Base-by-base conservation (phyloP, 352 stramenopile species). In the Phytophthora nicotianae region DNA sequence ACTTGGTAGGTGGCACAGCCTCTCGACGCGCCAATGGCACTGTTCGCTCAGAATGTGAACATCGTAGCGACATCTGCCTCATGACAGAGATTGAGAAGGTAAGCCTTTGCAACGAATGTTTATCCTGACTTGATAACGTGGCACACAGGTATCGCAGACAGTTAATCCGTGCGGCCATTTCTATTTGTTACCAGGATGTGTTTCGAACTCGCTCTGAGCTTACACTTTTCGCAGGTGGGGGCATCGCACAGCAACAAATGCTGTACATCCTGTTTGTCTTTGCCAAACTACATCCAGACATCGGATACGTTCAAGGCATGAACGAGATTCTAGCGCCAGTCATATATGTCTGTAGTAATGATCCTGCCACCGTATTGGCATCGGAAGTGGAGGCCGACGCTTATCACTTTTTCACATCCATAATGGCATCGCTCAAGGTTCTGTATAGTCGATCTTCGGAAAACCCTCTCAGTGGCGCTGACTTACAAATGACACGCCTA, bases 241-340 rank as follows among this genome's bases (percentile, higher is more conserved):
- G 74, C 8, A 81, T 84, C 27, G 70, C 72, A 4, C 73, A 86
- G 49, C 76, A 92, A 49, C 81, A 81, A 61, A 91, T 94, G 78
- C 62, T 87, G 16, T 76, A 74, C 19, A 81, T 90, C 16, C 58
- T 96, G 10, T 93, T 92, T 23, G 63, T 92, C 0, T 91, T 89
- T 52, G 80, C 89, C 13, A 89, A 89, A 56, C 71, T 90, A 32
- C 73, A 98, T 47, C 73, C 83, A 1, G 72, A 90, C 6, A 75
- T 97, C 17, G 88, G 89, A 21, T 98, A 98, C 79, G 85, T 96
- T 50, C 95, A 98, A 70, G 95, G 93, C 35, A 98, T 98, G 95
- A 97, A 98, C 66, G 95, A 98, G 65, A 91, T 98, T 51, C 74
- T 97, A 3, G 94, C 86, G 3, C 91, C 90, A 27, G 65, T 98